Conservation (phyloP, 192 early-diverging fungal species). For the Gonapodya prolifera region DNA sequence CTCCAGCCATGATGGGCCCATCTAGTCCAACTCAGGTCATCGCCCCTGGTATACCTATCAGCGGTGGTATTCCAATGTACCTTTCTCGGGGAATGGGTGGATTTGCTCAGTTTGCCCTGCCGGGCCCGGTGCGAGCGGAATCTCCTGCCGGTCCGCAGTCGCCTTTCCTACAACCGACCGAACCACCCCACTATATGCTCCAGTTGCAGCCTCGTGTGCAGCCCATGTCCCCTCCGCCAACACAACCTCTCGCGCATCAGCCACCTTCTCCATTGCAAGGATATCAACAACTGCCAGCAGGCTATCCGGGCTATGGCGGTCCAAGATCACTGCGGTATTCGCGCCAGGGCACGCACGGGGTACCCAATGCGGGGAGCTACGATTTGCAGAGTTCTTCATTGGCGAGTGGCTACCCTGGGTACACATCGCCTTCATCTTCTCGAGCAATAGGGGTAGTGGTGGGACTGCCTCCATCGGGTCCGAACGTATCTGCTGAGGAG, state of each 20-base stretch:
- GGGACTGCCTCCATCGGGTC: background rate
- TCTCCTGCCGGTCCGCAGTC: background rate
- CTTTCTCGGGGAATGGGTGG: background rate
- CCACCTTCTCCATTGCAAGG: background rate
- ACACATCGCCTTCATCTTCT: background rate
- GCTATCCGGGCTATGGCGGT: background rate
- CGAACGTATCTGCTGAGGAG: background rate
- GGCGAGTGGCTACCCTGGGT: too few relatives aligned
- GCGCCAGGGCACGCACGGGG: background rate
- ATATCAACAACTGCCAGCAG: background rate
- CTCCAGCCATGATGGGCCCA: background rate
- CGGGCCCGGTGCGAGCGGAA: background rate
- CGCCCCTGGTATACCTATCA: too few relatives aligned
- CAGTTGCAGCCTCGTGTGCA: background rate
- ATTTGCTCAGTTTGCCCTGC: background rate
- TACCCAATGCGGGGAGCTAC: too few relatives aligned
- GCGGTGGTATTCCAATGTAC: background rate
- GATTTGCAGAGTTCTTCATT: too few relatives aligned
- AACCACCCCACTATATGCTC: background rate
- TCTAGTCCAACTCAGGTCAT: background rate
- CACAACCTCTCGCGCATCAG: background rate
- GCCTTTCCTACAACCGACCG: background rate
- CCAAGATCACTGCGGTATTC: background rate
- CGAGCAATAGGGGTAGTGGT: background rate
- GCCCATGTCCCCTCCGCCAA: background rate